Evolutionary conservation across 73 alveolate genomes (phyloP), one percentile per base, ranked within the genome.

Genomic region (Paramecium sexaurelia): DNA sequence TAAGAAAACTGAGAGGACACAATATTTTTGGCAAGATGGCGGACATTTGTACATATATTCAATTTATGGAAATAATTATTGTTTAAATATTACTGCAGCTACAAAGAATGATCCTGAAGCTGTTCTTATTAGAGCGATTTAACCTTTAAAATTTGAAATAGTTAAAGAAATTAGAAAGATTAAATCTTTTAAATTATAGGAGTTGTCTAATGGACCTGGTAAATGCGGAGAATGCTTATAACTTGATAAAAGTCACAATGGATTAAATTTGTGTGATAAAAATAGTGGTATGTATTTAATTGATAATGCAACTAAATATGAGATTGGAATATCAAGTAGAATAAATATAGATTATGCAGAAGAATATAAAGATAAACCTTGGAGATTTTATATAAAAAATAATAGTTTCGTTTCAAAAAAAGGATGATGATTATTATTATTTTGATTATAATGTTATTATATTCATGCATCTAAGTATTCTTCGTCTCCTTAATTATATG

Each of bases 11-110:
- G 93, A 86, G 10, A 86, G 85, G 47, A 86, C 93, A 19, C 35
- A 86, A 86, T 86, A 75, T 55, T 86, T 86, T 57, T 61, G 93
- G 87, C 71, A 86, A 86, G 93, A 85, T 85, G 92, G 92, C 22
- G 92, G 92, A n/a, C 87, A 85, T 35, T 22, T 85, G 8, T 85
- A 85, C 26, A 57, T 85, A 35, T 85, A 85, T 56, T 56, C 87
- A 24, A 86, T 86, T 24, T 86, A 86, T 57, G 93, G 93, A 6
- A 86, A 86, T 86, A 86, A 86, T 32, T 61, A 86, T 51, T 86
- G 93, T 37, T 39, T 85, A 17, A 85, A 86, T 86, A 61, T 61
- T 39, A 55, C 85, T 11, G 85, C 87, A 7, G 68, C 61, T 6
- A 86, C 87, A 19, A 86, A 86, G 17, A 55, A 86, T 56, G 88